Evolutionary conservation across 768 basidiomycete species (phyloP).

Genomic region (Amanita fuliginea): DNA sequence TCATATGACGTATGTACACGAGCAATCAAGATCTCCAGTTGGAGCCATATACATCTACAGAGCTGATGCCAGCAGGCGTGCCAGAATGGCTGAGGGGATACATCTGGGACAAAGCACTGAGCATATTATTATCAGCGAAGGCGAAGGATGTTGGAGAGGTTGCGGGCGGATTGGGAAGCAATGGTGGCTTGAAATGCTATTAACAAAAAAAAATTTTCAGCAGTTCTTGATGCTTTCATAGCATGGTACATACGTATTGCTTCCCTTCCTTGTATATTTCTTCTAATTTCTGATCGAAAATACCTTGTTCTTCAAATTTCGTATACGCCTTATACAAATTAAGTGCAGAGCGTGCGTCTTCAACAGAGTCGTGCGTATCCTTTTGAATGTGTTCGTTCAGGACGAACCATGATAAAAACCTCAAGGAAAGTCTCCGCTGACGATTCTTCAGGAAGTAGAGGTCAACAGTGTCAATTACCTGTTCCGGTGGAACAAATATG

Average conservation of each 20-base stretch:
- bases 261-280: constrained; percentile 71
- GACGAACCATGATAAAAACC: constrained; percentile 94
- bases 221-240: background rate
- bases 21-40: background rate
- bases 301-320: constrained; percentile 59
- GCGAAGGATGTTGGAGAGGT: constrained; percentile 5
- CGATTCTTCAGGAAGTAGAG: constrained; percentile 79
- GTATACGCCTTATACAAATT: constrained; percentile 77
- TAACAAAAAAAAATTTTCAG: background rate
- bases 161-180: constrained; percentile 10
- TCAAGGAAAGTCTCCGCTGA: constrained; percentile 80
- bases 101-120: constrained; percentile 3
- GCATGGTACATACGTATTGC: constrained; percentile 41
- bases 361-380: constrained; percentile 96
- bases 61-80: background rate
- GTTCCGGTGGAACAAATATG: constrained; percentile 89
- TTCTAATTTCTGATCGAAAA: constrained; percentile 83
- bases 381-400: constrained; percentile 86
- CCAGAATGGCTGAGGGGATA: constrained; percentile 3
- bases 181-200: constrained; percentile 52
- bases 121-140: background rate
- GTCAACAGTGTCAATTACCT: constrained; percentile 96
- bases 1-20: background rate
- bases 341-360: constrained; percentile 84
- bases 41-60: background rate